phyloP scores from a whole-genome alignment of 306 rosid genomes.

The Lablab purpureus region DNA sequence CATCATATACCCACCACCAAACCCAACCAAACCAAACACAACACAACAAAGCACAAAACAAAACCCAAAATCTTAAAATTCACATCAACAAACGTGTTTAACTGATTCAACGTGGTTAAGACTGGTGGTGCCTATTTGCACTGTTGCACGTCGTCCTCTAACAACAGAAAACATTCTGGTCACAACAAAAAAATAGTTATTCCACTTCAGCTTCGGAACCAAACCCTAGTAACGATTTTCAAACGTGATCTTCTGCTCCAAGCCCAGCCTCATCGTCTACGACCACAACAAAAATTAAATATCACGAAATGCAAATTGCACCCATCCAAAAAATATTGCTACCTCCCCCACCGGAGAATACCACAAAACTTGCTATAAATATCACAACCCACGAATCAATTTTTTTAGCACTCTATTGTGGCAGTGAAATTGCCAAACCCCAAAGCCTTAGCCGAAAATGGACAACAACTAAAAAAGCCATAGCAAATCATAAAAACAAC shows the following conservation, averaged over 20 bases:
- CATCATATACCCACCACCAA: neutral
- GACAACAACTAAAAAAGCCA: neutral
- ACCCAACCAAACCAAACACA: neutral
- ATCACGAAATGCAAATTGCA: neutral
- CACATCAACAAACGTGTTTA: neutral
- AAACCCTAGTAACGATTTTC: neutral
- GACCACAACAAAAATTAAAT: neutral
- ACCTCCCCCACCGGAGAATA: constrained; percentile 24
- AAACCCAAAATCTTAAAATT: neutral
- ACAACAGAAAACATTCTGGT: neutral
- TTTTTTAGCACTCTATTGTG: neutral
- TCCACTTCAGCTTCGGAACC: constrained; percentile 13
- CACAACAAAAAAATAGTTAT: neutral
- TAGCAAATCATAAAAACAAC: constrained; percentile 18
- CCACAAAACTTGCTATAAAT: constrained; percentile 21
- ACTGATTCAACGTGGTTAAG: constrained; percentile 5
- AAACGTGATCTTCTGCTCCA: neutral
- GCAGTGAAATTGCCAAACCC: constrained; percentile 20
- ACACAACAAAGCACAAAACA: neutral
- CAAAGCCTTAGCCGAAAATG: neutral
- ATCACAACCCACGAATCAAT: neutral
- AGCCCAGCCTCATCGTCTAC: neutral
- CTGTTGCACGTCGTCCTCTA: constrained; percentile 49
- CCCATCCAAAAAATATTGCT: neutral
- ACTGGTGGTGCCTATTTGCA: neutral